Evolutionary conservation across 257 asterid genomes (phyloP).

Genomic region (Forsythia suspensa): DNA sequence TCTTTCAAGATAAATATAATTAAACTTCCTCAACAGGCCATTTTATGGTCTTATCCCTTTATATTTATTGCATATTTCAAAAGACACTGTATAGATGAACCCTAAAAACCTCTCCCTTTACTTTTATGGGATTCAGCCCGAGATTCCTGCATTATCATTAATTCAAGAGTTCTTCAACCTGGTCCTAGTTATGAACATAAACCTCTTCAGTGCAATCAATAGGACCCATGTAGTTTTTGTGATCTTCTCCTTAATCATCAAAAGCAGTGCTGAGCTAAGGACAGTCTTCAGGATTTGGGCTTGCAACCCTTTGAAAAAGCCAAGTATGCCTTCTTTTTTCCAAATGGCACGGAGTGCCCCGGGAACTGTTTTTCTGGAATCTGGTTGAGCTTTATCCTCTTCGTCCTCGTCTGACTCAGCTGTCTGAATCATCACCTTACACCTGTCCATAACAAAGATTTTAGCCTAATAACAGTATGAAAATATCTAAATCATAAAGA

Average conservation of each 20-base stretch:
- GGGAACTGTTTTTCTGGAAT: conserved; percentile 53
- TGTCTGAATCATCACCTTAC: conserved; percentile 89
- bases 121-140: background rate
- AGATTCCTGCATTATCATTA: background rate
- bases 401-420: conserved; percentile 63
- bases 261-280: conserved; percentile 72
- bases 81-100: background rate
- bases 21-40: background rate
- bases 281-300: conserved; percentile 92
- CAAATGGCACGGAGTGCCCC: conserved; percentile 63
- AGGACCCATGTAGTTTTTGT: conserved; percentile 80
- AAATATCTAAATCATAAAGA: background rate
- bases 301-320: conserved; percentile 88
- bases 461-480: background rate
- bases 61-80: conserved; percentile 16
- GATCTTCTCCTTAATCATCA: conserved; percentile 92
- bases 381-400: conserved; percentile 32
- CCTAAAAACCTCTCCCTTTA: background rate
- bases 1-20: background rate
- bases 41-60: background rate
- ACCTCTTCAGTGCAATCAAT: conserved; percentile 59
- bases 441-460: conserved; percentile 43
- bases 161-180: conserved; percentile 56
- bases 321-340: conserved; percentile 72
- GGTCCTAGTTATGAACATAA: conserved; percentile 44